Base-by-base conservation (phyloP, 2,329 filamentous ascomycete species). In the Fusarium sp. region DNA sequence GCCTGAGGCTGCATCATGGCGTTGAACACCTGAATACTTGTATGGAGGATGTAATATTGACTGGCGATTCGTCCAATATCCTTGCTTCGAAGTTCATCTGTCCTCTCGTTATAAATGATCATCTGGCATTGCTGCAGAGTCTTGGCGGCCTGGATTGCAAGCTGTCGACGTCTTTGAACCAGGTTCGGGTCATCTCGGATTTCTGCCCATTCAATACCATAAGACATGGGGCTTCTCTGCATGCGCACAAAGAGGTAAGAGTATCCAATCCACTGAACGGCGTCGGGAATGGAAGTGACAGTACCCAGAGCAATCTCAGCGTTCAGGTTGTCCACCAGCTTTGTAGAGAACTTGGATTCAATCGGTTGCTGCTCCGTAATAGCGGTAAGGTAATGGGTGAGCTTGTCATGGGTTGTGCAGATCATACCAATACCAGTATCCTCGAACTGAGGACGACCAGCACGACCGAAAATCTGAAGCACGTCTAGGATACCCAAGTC, bases 391-490 rank as follows among this genome's bases (percentile, higher is more conserved):
- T 99, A 99, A 78, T 99, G 95, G 30, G 91, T 83, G 11, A 99
- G 84, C 77, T 94, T 97, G 79, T 98, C 94, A n/a, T 94, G 92
- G 0, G 94, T 97, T 0, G 97, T 99, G 76, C 94, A 97, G 71
- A 99, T 99, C 85, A 98, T 98, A 69, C 97, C 97, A 73, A 98
- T 97, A 84, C 96, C 96, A 37, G 92, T 96, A 76, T 98, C 96
- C 77, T 98, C 94, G 74, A 98, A 99, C 77, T 99, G 96, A 42
- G 97, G 96, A 79, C 96, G 92, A 84, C 96, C 96, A 64, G 96
- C 97, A 86, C 96, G 94, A 84, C 96, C 96, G 77, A 99, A 99
- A 64, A 99, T 99, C 78, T 99, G 96, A 58, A 99, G 85, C 18
- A 99, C 96, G 78, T 99, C 96, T 4, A 99, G 86, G 71, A 99